A percentile compares a stretch with the other conserved stretches of the same genome.
phyloP scores from a whole-genome alignment of 257 asterid species.

The Knoxia roxburghii region DNA sequence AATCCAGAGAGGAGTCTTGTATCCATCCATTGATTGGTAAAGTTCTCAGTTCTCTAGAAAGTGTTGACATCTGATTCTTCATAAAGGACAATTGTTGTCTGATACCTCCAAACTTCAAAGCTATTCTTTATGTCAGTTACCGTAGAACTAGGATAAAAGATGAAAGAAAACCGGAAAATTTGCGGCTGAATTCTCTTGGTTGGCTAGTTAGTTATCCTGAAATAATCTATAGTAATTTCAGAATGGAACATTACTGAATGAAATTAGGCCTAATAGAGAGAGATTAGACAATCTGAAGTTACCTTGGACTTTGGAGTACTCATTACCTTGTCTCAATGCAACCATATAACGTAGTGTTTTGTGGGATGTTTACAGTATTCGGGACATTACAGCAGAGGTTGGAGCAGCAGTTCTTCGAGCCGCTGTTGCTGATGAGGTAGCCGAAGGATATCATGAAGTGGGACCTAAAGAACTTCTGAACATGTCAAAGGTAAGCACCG shows the following conservation, averaged over 20 bases:
- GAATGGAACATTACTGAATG: background rate
- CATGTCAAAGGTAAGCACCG: slow-evolving; percentile 62
- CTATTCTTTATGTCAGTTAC: no score
- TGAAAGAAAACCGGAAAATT: background rate
- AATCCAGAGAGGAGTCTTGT: slow-evolving; percentile 63
- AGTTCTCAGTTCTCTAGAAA: background rate
- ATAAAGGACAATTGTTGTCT: background rate
- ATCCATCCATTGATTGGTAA: slow-evolving; percentile 86
- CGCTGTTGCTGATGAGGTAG: slow-evolving; percentile 72
- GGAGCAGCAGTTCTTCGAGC: slow-evolving; percentile 87
- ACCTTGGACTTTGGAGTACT: background rate
- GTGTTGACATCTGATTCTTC: background rate
- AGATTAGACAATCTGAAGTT: background rate
- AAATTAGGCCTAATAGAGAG: background rate
- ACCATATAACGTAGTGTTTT: slow-evolving; percentile 16
- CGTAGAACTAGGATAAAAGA: background rate
- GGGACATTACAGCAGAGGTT: slow-evolving; percentile 90
- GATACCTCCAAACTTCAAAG: background rate
- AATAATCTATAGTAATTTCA: background rate
- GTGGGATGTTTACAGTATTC: slow-evolving; percentile 49
- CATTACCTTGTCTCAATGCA: background rate
- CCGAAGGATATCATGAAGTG: slow-evolving; percentile 80
- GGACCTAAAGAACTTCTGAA: slow-evolving; percentile 64
- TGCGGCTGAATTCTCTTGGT: no score
- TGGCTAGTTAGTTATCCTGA: background rate